Evolutionary conservation across 1,284 basidiomycete species (phyloP).

Genomic region (Ceratobasidium sp.): DNA sequence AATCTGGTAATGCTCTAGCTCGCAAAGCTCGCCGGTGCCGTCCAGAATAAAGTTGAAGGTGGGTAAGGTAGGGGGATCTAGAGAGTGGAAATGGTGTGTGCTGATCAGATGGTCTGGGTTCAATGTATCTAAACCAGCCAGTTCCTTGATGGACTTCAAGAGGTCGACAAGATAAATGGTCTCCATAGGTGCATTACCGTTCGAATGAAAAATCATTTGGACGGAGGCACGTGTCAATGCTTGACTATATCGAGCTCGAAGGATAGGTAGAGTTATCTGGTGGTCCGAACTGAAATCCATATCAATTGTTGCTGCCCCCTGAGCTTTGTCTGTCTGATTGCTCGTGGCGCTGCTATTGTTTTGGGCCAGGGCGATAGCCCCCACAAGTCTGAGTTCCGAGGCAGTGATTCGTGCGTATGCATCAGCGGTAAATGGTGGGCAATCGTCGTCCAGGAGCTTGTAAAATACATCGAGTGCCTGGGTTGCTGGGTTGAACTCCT

Average conservation of each 20-base stretch:
- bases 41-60: background rate
- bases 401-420: constrained; percentile 11
- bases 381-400: constrained; percentile 22
- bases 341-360: background rate
- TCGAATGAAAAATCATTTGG: background rate
- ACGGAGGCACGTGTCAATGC: background rate
- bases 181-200: background rate
- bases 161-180: background rate
- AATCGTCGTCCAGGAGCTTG: background rate
- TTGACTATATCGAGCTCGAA: constrained; percentile 8
- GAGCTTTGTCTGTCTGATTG: background rate
- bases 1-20: background rate
- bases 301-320: background rate
- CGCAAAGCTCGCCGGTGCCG: background rate
- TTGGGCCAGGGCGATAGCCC: too few relatives aligned
- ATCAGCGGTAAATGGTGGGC: constrained; percentile 6
- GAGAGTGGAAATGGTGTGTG: background rate
- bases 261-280: background rate
- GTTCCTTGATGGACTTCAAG: background rate
- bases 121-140: background rate
- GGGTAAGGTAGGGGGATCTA: background rate
- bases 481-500: background rate
- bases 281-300: too few relatives aligned
- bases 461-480: background rate
- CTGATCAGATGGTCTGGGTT: background rate